Evolutionary conservation across 2,329 filamentous ascomycete species (phyloP).

Genomic region (Diatrype stigma): DNA sequence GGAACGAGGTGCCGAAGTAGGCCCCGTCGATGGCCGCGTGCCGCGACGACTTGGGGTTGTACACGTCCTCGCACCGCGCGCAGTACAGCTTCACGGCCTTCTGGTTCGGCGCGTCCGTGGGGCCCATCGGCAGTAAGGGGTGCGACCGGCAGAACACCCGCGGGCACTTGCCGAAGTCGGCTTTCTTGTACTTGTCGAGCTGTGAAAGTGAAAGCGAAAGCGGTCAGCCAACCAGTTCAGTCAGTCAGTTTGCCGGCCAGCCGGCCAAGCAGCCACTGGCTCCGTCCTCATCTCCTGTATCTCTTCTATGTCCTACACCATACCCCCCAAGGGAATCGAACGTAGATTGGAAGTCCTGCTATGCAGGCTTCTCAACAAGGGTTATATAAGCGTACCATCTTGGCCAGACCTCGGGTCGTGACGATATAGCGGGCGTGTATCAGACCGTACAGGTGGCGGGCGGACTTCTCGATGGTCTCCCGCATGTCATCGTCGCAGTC

Average conservation of each 20-base stretch:
- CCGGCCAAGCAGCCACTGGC: too few species aligned
- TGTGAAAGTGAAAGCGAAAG: constrained; percentile 33
- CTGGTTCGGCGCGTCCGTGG: constrained; percentile 80
- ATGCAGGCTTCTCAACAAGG: neutral
- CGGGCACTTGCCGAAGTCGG: constrained; percentile 96
- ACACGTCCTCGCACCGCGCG: constrained; percentile 93
- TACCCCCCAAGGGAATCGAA: too few species aligned
- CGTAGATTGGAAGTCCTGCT: constrained; percentile 11
- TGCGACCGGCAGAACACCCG: constrained; percentile 93
- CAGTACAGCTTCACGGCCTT: constrained; percentile 97
- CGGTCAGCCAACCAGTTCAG: neutral
- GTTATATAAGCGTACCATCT: constrained; percentile 68
- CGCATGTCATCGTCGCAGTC: constrained; percentile 98
- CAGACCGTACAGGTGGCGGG: constrained; percentile 88
- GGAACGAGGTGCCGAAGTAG: constrained; percentile 97
- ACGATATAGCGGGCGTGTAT: constrained; percentile 97
- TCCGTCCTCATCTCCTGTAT: too few species aligned
- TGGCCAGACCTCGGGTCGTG: constrained; percentile 85
- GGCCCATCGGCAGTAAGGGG: constrained; percentile 89
- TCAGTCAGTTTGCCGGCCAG: too few species aligned
- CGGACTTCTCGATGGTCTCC: constrained; percentile 96
- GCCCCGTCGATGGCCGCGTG: constrained; percentile 95
- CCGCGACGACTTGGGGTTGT: constrained; percentile 94
- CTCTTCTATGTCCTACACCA: too few species aligned
- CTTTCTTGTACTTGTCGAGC: constrained; percentile 99